Base-by-base conservation (phyloP, 2,329 filamentous ascomycete genomes). In the Orbilia oligospora region DNA sequence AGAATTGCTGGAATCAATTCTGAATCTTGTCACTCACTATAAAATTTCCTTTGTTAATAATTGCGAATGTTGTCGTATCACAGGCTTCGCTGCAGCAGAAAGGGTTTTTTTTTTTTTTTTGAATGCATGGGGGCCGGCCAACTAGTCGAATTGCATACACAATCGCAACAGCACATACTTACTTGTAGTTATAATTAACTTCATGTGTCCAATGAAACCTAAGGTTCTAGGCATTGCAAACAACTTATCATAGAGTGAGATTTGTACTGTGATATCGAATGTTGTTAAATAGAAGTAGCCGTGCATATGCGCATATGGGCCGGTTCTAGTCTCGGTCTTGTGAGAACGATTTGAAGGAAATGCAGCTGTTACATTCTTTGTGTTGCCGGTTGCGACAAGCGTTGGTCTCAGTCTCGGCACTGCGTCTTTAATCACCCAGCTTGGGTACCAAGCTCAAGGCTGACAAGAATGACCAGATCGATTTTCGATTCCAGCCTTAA, bases 361-460 rank as follows among this genome's bases (percentile, higher is more conserved):
- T 53, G 3, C 22, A 27, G 4, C 48, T 53, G 48, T 53, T 53
- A 24, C 24, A 53, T 51, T 51, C 48, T 22, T 12, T 51, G 48
- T 27, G 48, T 51, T 51, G 48, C 20, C 4, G n/a, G 5, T 6
- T 22, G n/a, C n/a, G 27, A 30, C 27, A 30, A 6, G 27, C 27
- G 27, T 30, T 6, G 27, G 27, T 30, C 8, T 14, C 38, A 44
- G 38, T n/a, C 38, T n/a, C 12, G 16, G 8, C n/a, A n/a, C 38
- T 46, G 3, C n/a, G 5, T n/a, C 20, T n/a, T 6, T 46, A 6
- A 20, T 5, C 44, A 46, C 10, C 1, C 27, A 30, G 27, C 6
- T 30, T 30, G 27, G 27, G 27, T 30, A 30, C 27, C n/a, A 30
- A 30, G 27, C 27, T 30, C 27, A 30, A 30, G 27, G 27, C 27